phyloP scores from a whole-genome alignment of 306 rosid genomes.

The Glycine tomentella region DNA sequence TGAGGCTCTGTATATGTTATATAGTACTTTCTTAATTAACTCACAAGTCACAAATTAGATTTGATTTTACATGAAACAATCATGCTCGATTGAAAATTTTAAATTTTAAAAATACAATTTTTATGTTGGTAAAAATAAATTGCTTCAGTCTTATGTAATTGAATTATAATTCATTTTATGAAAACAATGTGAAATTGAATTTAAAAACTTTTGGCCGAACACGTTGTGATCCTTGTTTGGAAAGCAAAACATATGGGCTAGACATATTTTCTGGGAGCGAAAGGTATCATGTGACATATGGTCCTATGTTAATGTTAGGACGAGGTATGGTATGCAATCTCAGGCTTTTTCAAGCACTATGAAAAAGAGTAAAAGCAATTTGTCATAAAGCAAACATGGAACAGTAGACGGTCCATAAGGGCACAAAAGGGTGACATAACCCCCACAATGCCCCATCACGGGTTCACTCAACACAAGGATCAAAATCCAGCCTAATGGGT shows the following conservation, averaged over 20 bases:
- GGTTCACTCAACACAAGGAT: constrained; percentile 1
- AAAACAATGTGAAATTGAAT: too few species aligned
- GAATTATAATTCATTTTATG: too few species aligned
- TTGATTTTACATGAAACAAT: too few species aligned
- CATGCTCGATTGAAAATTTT: too few species aligned
- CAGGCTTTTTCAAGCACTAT: constrained; percentile 24
- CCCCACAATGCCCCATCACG: not conserved
- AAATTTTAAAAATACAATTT: too few species aligned
- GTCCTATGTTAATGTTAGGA: constrained; percentile 1
- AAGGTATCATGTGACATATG: not conserved
- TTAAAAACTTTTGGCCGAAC: too few species aligned
- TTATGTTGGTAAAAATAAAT: too few species aligned
- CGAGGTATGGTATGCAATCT: not conserved
- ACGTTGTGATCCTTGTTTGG: not conserved
- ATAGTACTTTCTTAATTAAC: too few species aligned
- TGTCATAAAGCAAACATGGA: constrained; percentile 35
- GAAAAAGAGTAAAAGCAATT: constrained; percentile 38
- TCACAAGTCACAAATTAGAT: too few species aligned
- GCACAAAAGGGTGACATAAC: not conserved
- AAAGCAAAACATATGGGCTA: not conserved
- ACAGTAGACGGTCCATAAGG: not conserved
- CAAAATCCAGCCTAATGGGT: constrained; percentile 16
- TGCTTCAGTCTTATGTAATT: too few species aligned
- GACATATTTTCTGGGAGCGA: not conserved
- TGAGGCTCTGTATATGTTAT: too few species aligned